Evolutionary conservation across 192 early-diverging fungal genomes (phyloP), one percentile per base, ranked within the genome.

Genomic region (Geosiphon pyriformis): DNA sequence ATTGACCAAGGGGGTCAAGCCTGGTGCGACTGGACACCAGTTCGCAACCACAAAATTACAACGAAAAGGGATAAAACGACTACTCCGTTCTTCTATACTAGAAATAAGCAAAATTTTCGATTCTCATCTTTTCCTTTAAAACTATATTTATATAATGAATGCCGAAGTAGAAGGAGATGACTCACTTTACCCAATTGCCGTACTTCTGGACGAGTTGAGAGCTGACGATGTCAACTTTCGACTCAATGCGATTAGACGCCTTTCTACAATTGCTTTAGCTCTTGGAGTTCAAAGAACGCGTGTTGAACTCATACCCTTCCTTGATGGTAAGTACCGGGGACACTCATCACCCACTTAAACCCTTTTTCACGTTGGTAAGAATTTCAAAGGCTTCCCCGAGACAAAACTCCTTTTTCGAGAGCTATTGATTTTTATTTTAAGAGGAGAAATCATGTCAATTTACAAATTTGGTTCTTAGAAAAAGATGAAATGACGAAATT

Each of bases 241-340:
- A 53, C 78, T 96, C 25, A 92, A 90, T 60, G 91, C 94, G 46
- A 89, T 96, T 69, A 79, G 82, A 56, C 83, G 90, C 33, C 79
- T 96, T 26, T 77, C 82, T 27, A 88, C 89, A 52, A 96, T 96
- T 59, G 94, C 95, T 17, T 81, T 91, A 42, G 95, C 97, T 18
- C 84, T 99, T 34, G 97, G 97, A 31, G 88, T 87, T 51, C 92
- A 98, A 76, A 87, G 97, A 55, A 92, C 97, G 35, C 83, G 97
- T 31, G 87, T 89, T 33, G 97, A 99, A 80, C 87, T 99, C 30
- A 87, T 99, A 77, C 95, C 95, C 22, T 99, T 99, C 72, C 82
- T 99, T 49, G 95, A 98, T 82, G 92, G 93, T 95, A 77, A 68
- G 56, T 34, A 46, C 12, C 31, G 32, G 50, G 30, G 25, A 17